phyloP scores from a whole-genome alignment of 1,284 basidiomycete species.

The Volvariella volvacea region DNA sequence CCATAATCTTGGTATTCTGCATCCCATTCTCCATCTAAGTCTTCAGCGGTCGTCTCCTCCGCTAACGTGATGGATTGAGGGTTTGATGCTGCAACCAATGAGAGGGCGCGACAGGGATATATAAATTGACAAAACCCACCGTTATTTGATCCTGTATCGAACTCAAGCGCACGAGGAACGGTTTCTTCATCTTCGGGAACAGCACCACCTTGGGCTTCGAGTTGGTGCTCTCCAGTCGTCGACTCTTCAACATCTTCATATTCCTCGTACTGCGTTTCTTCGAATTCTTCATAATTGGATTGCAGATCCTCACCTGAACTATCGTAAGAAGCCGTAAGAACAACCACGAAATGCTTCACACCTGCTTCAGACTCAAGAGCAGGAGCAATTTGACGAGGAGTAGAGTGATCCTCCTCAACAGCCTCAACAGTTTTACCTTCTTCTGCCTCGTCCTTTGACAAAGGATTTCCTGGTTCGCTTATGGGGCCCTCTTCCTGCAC shows the following conservation, averaged over 20 bases:
- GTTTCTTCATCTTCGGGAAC: not conserved
- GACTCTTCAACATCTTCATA: conserved; percentile 11
- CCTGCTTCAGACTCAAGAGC: too few relatives aligned
- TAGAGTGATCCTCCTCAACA: too few relatives aligned
- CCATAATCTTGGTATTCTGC: conserved; percentile 4
- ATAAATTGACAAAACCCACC: conserved; percentile 1
- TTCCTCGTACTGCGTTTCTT: not conserved
- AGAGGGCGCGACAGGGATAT: not conserved
- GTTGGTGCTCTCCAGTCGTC: conserved; percentile 7
- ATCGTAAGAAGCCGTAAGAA: conserved; percentile 5
- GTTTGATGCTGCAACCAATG: conserved; percentile 6
- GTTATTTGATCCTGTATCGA: not conserved
- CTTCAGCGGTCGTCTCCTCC: not conserved
- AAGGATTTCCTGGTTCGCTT: too few relatives aligned
- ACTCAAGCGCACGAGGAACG: not conserved
- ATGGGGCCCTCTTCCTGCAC: too few relatives aligned
- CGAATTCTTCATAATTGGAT: conserved; percentile 2
- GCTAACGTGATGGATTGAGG: conserved; percentile 5
- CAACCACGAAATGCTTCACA: too few relatives aligned
- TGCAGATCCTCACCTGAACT: conserved; percentile 1
- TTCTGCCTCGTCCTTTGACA: too few relatives aligned
- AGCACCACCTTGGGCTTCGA: conserved; percentile 11
- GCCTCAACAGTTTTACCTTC: too few relatives aligned
- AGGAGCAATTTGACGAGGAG: too few relatives aligned
- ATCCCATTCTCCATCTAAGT: conserved; percentile 1